Evolutionary conservation across 805 yeast genomes (phyloP), one percentile per base, ranked within the genome.

Genomic region (Ogataea saltuana): DNA sequence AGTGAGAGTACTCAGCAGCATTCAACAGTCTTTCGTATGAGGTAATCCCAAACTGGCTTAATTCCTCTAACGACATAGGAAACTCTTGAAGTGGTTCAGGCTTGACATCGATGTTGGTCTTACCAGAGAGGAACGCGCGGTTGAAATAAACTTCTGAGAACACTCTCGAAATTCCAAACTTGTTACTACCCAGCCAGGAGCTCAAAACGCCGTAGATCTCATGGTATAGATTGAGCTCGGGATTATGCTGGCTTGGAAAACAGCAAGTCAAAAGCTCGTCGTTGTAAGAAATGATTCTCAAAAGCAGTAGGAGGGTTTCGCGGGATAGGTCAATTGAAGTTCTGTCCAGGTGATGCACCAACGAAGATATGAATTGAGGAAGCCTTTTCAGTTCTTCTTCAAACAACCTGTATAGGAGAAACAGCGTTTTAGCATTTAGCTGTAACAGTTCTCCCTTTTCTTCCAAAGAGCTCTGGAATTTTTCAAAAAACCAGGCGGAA

Each of bases 1-100:
- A 54, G 38, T 60, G 61, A 6, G 55, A 48, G 41, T 49, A 63
- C 35, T 62, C 67, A n/a, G 64, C 64, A n/a, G 55, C 56, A 32
- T 59, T 61, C n/a, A 51, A 19, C 23, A 64, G 41, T 26, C 64
- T 46, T 19, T 63, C 68, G 22, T 50, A 44, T 2, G 65, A 59
- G 4, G 50, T 39, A 6, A 63, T 42, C 4, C 66, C 67, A 2
- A 63, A 25, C 21, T 42, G 45, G 23, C 37, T 30, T 12, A 64
- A 44, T 7, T 55, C 56, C 6, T 58, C 54, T 3, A 35, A 11
- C 1, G 54, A 16, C 37, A 60, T 20, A 20, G 25, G 40, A 12
- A 39, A 34, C 6, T 17, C 32, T 6, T 38, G 37, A 2, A 42
- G n/a, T 20, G 46, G 37, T 15, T 41, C 44, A 13, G 19, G 27